Evolutionary conservation across 2,329 filamentous ascomycete species (phyloP), one percentile per base, ranked within the genome.

Genomic region (Lasiodiplodia gonubiensis): DNA sequence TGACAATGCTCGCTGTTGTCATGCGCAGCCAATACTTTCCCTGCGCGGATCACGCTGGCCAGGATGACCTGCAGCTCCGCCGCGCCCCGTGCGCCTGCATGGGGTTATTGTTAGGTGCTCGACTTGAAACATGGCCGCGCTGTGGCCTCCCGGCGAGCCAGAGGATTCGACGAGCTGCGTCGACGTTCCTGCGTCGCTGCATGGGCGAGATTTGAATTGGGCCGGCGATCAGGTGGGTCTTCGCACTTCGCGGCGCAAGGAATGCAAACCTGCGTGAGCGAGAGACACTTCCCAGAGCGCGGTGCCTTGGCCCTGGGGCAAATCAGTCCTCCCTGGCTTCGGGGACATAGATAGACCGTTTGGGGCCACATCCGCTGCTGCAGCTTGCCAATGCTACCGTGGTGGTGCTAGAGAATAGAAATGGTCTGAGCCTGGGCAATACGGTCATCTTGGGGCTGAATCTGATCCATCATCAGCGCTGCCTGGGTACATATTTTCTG

Each of bases 341-440:
- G 77, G 77, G 76, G 76, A 78, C 77, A 77, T 80, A 80, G 73
- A 77, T 72, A 73, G 70, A 70, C 79, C 75, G 70, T 70, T 77
- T 81, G 77, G 72, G 78, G 79, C 75, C 76, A 77, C 75, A 76
- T 71, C 78, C 76, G 78, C 77, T 77, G 74, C 79, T 82, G 80
- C 80, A 82, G 79, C 79, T 78, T 78, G 74, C 79, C 79, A 80
- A 80, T 80, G 77, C 78, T 78, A 81, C 78, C 76, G 75, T 79
- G 75, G 66, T 68, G 66, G 77, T 79, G 77, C 77, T 79, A 77
- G 76, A 77, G 72, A 75, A 77, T 73, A 76, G 72, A 76, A 75
- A 76, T 79, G 78, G 80, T 75, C 79, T 81, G 78, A 81, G 79
- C 78, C 77, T 73, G 72, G 72, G 73, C 76, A 77, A 80, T 80